Evolutionary conservation across 345 rosid genomes (phyloP).

Genomic region (Citropsis articulata): DNA sequence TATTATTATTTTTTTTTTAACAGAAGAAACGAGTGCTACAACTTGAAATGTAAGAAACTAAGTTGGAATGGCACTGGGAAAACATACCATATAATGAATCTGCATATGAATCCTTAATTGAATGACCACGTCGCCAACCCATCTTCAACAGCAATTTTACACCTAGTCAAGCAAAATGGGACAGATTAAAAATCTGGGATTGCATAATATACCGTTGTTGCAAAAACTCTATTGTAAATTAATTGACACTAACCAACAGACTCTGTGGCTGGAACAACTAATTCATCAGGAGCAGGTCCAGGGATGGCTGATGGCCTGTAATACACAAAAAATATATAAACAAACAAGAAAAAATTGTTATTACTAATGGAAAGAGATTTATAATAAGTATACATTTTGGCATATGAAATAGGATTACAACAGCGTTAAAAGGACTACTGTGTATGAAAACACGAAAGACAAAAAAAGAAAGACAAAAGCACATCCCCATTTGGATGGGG

Average conservation of each 20-base stretch:
- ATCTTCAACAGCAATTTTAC: slow-evolving; percentile 79
- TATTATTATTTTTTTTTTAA: not conserved
- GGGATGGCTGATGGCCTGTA: slow-evolving; percentile 92
- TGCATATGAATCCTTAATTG: slow-evolving; percentile 68
- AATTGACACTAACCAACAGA: slow-evolving; percentile 72
- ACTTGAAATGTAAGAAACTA: not conserved
- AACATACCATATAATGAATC: slow-evolving; percentile 52
- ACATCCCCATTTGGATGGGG: not conserved
- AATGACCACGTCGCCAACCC: slow-evolving; percentile 95
- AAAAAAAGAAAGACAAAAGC: not conserved
- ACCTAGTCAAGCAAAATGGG: slow-evolving; percentile 45
- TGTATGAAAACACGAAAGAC: not conserved
- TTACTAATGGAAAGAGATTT: not conserved
- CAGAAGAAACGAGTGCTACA: not conserved
- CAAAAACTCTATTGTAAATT: slow-evolving; percentile 7
- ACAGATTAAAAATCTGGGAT: slow-evolving; percentile 11
- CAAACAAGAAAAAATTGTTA: not conserved
- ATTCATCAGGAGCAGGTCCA: slow-evolving; percentile 89
- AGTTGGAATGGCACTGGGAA: not conserved
- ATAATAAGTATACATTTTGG: not conserved
- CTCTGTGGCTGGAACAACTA: slow-evolving; percentile 79
- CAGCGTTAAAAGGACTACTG: not conserved
- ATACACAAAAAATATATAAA: slow-evolving; percentile 9
- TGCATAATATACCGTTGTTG: not conserved
- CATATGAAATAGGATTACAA: not conserved